phyloP scores from a whole-genome alignment of 177 flowering plant genomes.

The Vitis hybrid region DNA sequence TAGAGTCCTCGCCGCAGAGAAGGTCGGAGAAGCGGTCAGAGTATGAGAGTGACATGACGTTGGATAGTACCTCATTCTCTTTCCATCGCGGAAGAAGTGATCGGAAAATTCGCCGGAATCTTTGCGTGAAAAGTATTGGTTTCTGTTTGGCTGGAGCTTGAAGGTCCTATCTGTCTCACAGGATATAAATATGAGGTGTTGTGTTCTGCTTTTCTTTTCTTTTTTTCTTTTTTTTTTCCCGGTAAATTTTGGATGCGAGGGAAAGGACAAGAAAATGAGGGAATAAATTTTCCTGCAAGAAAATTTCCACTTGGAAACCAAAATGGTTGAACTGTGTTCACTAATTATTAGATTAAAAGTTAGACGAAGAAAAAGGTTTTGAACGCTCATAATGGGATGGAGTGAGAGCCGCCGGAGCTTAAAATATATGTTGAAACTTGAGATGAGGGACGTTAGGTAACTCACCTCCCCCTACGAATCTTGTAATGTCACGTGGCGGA shows the following conservation, averaged over 20 bases:
- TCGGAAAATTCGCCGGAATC: neutral
- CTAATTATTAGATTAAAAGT: no score
- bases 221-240: neutral
- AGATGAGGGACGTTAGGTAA: no score
- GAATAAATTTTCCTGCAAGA: conserved; percentile 8
- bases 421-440: no score
- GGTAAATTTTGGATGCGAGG: neutral
- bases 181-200: conserved; percentile 25
- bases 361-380: no score
- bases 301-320: neutral
- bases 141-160: neutral
- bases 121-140: neutral
- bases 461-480: no score
- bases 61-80: conserved; percentile 16
- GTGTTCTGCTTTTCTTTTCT: neutral
- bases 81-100: conserved; percentile 9
- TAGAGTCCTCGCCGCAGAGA: conserved; percentile 78
- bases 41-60: conserved; percentile 49
- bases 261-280: neutral
- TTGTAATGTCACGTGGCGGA: no score
- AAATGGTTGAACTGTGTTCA: neutral
- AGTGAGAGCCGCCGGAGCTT: no score
- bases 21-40: conserved; percentile 59
- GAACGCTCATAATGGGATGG: no score
- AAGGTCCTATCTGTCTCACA: conserved; percentile 13